Conservation (phyloP, 2,329 filamentous ascomycete species). For the Geosmithia morbida region DNA sequence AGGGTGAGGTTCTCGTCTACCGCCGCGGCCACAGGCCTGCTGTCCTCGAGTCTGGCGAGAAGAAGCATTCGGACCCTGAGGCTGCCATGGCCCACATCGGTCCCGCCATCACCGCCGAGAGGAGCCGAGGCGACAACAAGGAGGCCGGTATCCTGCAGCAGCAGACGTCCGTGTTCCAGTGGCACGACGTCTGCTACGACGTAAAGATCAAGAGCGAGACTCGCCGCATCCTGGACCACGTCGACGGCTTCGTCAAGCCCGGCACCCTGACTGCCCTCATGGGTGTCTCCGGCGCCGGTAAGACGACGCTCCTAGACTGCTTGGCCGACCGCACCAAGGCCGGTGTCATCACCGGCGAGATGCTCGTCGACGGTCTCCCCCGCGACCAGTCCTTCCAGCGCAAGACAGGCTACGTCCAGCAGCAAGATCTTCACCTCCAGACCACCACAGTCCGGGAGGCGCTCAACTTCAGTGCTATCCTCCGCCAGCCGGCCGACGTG, state of each 20-base stretch:
- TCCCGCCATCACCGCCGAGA: slow-evolving; percentile 17
- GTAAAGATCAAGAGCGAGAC: slow-evolving; percentile 59
- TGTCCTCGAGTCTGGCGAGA: slow-evolving; percentile 42
- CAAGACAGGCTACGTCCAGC: slow-evolving; percentile 6
- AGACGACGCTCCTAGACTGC: slow-evolving; percentile 5
- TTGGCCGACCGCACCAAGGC: slow-evolving; percentile 4
- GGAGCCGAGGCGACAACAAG: slow-evolving; percentile 3
- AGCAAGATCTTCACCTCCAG: slow-evolving; percentile 6
- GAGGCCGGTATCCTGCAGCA: slow-evolving; percentile 12
- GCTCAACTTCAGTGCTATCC: slow-evolving; percentile 69
- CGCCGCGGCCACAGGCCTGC: slow-evolving; percentile 51
- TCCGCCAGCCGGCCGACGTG: slow-evolving; percentile 69
- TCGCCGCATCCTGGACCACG: slow-evolving; percentile 61
- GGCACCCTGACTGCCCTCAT: slow-evolving; percentile 76
- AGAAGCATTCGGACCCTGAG: slow-evolving; percentile 47
- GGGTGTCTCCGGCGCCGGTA: slow-evolving; percentile 28
- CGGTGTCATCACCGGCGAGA: slow-evolving; percentile 6
- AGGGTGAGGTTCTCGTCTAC: slow-evolving; percentile 65
- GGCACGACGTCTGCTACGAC: slow-evolving; percentile 62
- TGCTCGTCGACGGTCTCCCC: slow-evolving; percentile 5
- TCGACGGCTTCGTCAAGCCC: slow-evolving; percentile 83
- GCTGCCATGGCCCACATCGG: slow-evolving; percentile 34
- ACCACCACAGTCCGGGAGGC: slow-evolving; percentile 48
- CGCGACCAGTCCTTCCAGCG: slow-evolving; percentile 5
- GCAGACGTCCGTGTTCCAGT: slow-evolving; percentile 55